Conservation (phyloP, 305 asterid genomes). For the Rubia tinctorum region DNA sequence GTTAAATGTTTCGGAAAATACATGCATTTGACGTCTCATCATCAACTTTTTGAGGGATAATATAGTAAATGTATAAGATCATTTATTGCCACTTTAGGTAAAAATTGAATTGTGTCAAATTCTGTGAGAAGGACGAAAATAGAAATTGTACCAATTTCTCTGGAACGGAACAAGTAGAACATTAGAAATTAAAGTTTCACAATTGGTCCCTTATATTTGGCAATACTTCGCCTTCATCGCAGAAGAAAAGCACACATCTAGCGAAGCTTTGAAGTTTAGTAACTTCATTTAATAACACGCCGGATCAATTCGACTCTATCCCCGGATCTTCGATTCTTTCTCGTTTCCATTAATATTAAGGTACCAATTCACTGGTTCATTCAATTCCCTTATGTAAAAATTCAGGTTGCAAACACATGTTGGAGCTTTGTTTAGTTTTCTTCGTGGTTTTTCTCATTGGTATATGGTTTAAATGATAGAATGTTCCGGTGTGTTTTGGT, state of each 20-base stretch:
- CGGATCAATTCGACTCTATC: background rate
- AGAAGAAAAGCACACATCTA: background rate
- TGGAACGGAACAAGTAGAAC: too few species aligned
- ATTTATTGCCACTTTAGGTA: too few species aligned
- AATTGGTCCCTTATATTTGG: background rate
- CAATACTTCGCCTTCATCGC: background rate
- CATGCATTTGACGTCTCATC: too few species aligned
- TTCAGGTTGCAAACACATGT: background rate
- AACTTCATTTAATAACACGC: background rate
- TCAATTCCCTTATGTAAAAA: background rate
- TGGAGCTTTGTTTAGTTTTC: background rate
- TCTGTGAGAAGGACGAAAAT: too few species aligned
- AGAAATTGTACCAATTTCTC: too few species aligned
- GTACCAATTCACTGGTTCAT: background rate
- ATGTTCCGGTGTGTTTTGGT: background rate
- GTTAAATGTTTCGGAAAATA: too few species aligned
- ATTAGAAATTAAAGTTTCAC: background rate
- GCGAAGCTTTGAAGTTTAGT: background rate
- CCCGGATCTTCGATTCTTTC: background rate
- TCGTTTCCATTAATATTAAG: background rate
- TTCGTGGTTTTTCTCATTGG: background rate
- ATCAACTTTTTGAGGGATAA: too few species aligned
- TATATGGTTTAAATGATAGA: background rate
- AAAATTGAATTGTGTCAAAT: too few species aligned
- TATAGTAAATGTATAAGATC: too few species aligned